These are phyloP conservation scores for Suaeda aralocaspica DNA, from an alignment of 148 eudicot species.

Conservation along the genomic window DNA sequence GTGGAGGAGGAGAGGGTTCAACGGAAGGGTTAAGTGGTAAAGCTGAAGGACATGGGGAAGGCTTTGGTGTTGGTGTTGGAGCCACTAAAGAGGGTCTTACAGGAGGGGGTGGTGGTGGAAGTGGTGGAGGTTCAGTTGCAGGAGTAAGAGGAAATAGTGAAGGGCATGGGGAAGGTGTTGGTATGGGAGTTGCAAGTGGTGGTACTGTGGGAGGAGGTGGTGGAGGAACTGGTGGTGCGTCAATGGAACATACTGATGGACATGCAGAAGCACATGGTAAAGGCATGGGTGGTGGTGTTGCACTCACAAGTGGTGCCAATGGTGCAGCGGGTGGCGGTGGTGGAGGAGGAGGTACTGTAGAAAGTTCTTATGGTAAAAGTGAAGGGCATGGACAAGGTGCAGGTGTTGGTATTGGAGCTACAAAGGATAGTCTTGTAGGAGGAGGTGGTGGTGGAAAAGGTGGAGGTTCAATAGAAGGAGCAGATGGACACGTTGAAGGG, in stretches of 20 bases:
- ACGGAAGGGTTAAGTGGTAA: slow-evolving; percentile 2
- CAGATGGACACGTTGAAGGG: slow-evolving; percentile 13
- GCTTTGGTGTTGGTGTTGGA: slow-evolving; percentile 20
- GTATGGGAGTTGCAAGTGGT: not conserved
- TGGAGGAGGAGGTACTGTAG: slow-evolving; percentile 12
- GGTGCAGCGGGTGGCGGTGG: too few relatives aligned
- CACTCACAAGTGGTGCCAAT: not conserved
- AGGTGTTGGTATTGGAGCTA: slow-evolving; percentile 5
- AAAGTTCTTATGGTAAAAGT: not conserved
- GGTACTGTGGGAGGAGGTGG: not conserved
- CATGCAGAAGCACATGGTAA: slow-evolving; percentile 18
- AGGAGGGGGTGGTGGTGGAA: slow-evolving; percentile 20
- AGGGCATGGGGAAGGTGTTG: slow-evolving; percentile 24
- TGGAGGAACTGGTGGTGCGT: slow-evolving; percentile 11
- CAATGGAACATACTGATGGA: not conserved
- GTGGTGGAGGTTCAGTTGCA: slow-evolving; percentile 9
- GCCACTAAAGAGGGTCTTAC: not conserved
- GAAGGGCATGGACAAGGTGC: slow-evolving; percentile 25
- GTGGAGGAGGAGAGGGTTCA: slow-evolving; percentile 19
- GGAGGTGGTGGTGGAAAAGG: slow-evolving; percentile 18
- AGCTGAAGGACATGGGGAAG: slow-evolving; percentile 27
- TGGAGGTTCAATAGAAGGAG: slow-evolving; percentile 5
- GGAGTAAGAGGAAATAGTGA: slow-evolving; percentile 8
- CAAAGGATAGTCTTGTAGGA: slow-evolving; percentile 3
- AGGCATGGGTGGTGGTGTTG: slow-evolving; percentile 17